These are phyloP conservation scores for Euphorbia peplus DNA, from an alignment of 345 rosid genomes.

Conservation along the genomic window DNA sequence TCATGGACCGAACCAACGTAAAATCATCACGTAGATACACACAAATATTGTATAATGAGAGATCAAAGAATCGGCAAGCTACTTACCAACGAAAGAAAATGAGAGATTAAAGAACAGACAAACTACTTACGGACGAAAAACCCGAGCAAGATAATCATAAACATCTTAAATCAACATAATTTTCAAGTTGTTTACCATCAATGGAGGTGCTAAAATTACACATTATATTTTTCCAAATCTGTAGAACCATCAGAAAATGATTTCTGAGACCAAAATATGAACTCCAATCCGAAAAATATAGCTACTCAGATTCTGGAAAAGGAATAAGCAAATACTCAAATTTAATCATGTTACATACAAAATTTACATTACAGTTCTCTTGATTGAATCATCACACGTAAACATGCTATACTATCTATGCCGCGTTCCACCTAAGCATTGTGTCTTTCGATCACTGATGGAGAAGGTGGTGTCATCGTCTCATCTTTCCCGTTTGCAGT, in stretches of 20 bases:
- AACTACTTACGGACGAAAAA: too few relatives aligned
- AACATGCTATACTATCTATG: constrained; percentile 8
- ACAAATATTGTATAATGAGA: too few relatives aligned
- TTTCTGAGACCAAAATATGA: background rate
- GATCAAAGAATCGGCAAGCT: too few relatives aligned
- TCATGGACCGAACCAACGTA: too few relatives aligned
- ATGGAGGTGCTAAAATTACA: too few relatives aligned
- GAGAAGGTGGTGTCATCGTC: constrained; percentile 65
- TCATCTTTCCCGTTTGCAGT: constrained; percentile 38
- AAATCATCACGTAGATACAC: too few relatives aligned
- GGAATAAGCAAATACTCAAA: background rate
- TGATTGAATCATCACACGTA: constrained; percentile 1
- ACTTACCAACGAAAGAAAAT: too few relatives aligned
- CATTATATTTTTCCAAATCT: background rate
- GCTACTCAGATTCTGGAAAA: background rate
- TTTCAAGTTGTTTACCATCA: too few relatives aligned
- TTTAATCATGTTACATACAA: constrained; percentile 12
- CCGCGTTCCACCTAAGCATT: constrained; percentile 24
- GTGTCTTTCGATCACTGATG: constrained; percentile 49
- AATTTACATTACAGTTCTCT: constrained; percentile 11
- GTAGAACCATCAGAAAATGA: background rate
- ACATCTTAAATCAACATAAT: too few relatives aligned
- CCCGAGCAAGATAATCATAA: too few relatives aligned
- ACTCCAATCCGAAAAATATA: background rate
- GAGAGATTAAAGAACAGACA: too few relatives aligned